Percentiles rank a stretch among this genome's conserved stretches.
Evolutionary conservation across 208 protist genomes (phyloP).

Genomic region (Leishmania turanica): DNA sequence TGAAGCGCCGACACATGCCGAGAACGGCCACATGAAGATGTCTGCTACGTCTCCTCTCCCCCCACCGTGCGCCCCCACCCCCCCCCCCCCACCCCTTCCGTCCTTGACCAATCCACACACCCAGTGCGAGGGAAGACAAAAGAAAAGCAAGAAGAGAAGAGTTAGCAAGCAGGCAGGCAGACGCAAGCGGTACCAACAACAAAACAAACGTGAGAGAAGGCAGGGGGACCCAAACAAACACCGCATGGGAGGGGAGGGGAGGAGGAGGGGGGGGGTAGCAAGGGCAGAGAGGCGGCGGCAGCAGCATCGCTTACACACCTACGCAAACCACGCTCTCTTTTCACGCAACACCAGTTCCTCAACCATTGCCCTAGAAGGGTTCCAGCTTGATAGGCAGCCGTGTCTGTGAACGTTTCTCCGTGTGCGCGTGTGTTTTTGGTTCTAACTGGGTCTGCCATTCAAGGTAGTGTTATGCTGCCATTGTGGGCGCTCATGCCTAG

Average conservation of each 20-base stretch:
- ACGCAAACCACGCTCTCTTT: neutral
- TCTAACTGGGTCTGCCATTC: neutral
- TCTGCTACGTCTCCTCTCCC: neutral
- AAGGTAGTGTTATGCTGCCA: neutral
- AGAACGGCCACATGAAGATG: neutral
- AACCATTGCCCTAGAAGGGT: neutral
- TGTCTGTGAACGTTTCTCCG: neutral
- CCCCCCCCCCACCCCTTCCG: neutral
- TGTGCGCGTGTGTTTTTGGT: neutral
- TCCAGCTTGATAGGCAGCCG: neutral
- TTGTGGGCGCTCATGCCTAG: slow-evolving; percentile 8
- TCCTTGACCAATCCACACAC: neutral
- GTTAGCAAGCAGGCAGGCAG: neutral
- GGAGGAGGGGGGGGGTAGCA: neutral
- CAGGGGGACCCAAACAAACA: neutral
- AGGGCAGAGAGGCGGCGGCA: neutral
- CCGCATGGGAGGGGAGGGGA: neutral
- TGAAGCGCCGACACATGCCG: neutral
- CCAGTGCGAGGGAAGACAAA: neutral
- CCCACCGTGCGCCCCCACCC: no score
- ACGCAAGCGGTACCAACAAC: neutral
- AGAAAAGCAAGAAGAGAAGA: neutral
- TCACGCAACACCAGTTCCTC: neutral
- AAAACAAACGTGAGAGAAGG: neutral
- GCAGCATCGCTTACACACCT: neutral